phyloP scores from a whole-genome alignment of 768 basidiomycete species.

The Cantharellus cinnabarinus region DNA sequence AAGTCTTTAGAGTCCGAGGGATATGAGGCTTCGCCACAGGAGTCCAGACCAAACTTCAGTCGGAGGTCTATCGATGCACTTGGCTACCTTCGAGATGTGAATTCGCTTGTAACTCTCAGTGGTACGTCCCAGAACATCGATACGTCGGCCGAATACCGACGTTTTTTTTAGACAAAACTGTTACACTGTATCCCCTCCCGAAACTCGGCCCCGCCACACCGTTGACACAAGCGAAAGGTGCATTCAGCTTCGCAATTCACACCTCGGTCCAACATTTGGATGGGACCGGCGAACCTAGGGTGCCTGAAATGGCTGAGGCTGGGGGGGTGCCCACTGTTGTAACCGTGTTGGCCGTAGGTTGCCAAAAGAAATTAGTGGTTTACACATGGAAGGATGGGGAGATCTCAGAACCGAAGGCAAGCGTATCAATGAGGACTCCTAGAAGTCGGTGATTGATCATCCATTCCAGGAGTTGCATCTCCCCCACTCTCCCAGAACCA shows the following conservation, averaged over 20 bases:
- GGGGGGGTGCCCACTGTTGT: slow-evolving; percentile 41
- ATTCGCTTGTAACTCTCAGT: slow-evolving; percentile 65
- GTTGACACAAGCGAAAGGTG: slow-evolving; percentile 56
- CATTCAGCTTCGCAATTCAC: slow-evolving; percentile 63
- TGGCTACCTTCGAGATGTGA: slow-evolving; percentile 66
- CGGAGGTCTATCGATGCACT: slow-evolving; percentile 71
- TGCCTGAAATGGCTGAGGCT: slow-evolving; percentile 14
- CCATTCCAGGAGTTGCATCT: slow-evolving; percentile 48
- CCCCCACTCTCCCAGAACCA: slow-evolving; percentile 77
- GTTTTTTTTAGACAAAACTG: slow-evolving; percentile 34
- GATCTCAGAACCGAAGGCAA: slow-evolving; percentile 46
- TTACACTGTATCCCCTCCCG: slow-evolving; percentile 60
- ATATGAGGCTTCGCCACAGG: slow-evolving; percentile 25
- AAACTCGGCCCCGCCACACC: slow-evolving; percentile 47
- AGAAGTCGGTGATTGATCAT: neutral
- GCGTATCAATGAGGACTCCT: slow-evolving; percentile 7
- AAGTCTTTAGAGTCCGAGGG: slow-evolving; percentile 16
- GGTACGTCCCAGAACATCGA: slow-evolving; percentile 26
- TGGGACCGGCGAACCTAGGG: neutral
- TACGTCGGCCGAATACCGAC: neutral
- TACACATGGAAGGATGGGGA: slow-evolving; percentile 80
- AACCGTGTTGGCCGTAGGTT: slow-evolving; percentile 70
- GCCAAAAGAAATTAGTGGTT: slow-evolving; percentile 62
- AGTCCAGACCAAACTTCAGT: slow-evolving; percentile 44
- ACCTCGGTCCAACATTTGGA: slow-evolving; percentile 32